A percentile compares a stretch with the other conserved stretches of the same genome.
Conservation (phyloP, 2,329 filamentous ascomycete species). For the Alternaria conjuncta region DNA sequence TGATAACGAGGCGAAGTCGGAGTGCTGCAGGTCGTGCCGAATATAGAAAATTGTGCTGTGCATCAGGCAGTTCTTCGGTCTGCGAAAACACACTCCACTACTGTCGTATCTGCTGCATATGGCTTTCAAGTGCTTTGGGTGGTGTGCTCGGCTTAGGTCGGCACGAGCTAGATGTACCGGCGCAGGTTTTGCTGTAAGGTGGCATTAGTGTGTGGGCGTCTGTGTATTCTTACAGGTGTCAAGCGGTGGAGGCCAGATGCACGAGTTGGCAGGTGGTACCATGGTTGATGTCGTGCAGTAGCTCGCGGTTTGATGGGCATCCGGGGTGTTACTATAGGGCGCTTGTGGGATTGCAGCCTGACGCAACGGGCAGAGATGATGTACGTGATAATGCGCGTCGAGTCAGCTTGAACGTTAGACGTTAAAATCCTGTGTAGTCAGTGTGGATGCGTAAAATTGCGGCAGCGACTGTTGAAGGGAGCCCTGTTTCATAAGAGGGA, state of each 20-base stretch:
- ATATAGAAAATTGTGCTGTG: neutral
- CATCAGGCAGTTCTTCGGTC: slow-evolving; percentile 5
- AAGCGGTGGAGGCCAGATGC: neutral
- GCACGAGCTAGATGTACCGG: neutral
- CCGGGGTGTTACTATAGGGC: neutral
- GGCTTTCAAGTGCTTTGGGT: neutral
- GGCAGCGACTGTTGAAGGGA: neutral
- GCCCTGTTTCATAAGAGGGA: slow-evolving; percentile 2
- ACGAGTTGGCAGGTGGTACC: slow-evolving; percentile 1
- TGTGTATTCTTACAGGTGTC: neutral
- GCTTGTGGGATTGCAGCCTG: slow-evolving; percentile 3
- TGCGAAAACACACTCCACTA: neutral
- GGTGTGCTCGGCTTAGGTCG: neutral
- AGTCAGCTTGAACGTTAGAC: slow-evolving; percentile 2
- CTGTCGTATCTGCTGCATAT: neutral
- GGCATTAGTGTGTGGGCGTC: neutral
- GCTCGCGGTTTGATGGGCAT: slow-evolving; percentile 4
- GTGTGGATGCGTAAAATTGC: slow-evolving; percentile 3
- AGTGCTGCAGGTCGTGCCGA: slow-evolving; percentile 1
- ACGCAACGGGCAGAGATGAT: slow-evolving; percentile 1
- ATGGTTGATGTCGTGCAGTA: slow-evolving; percentile 20
- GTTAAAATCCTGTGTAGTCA: neutral
- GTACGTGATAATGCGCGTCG: neutral
- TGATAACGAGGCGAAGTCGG: neutral
- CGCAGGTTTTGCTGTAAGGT: neutral